Evolutionary conservation across 345 rosid genomes (phyloP).

Genomic region (Ricinus communis): DNA sequence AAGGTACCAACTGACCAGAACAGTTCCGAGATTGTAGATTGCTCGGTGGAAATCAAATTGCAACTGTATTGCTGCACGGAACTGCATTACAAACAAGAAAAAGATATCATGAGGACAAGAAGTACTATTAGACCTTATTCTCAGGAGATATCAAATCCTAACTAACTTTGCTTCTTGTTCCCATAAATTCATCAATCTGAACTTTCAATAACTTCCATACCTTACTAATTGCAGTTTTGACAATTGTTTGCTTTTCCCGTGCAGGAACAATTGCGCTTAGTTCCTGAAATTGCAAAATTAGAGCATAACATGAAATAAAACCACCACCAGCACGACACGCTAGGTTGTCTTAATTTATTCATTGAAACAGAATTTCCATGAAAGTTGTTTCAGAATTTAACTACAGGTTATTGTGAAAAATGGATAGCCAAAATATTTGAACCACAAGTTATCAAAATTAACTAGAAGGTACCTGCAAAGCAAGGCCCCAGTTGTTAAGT

Average conservation of each 20-base stretch:
- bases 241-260: conserved; percentile 85
- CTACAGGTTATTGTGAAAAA: background rate
- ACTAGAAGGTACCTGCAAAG: conserved; percentile 67
- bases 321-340: conserved; percentile 1
- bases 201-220: conserved; percentile 45
- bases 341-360: background rate
- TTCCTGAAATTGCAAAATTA: conserved; percentile 54
- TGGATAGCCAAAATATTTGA: background rate
- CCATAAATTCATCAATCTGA: conserved; percentile 26
- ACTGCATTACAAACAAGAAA: conserved; percentile 50
- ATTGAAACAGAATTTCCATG: background rate
- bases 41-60: conserved; percentile 98
- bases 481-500: conserved; percentile 98
- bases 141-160: conserved; percentile 25
- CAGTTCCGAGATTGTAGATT: conserved; percentile 98
- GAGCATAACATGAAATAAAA: conserved; percentile 13
- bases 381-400: background rate
- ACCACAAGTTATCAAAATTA: background rate
- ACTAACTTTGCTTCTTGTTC: conserved; percentile 30
- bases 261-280: conserved; percentile 96
- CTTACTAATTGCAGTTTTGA: conserved; percentile 93
- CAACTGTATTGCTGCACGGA: conserved; percentile 89
- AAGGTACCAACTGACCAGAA: conserved; percentile 65
- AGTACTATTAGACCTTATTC: conserved; percentile 10
- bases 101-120: conserved; percentile 17